phyloP scores from a whole-genome alignment of 164 flowering plant species.

The Sedum album region DNA sequence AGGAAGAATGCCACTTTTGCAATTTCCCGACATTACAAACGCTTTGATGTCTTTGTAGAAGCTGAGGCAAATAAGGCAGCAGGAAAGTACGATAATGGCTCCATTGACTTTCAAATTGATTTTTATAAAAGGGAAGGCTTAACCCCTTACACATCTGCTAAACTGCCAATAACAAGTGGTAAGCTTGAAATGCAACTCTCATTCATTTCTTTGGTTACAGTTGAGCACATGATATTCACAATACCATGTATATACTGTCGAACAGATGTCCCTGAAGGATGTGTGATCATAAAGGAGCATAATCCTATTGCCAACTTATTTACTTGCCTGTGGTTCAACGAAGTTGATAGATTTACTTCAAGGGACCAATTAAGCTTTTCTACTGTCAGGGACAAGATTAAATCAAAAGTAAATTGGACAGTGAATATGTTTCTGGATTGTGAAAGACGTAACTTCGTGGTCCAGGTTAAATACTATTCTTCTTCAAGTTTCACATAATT shows the following conservation, averaged over 20 bases:
- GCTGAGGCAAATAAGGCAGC: conserved; percentile 97
- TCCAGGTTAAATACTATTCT: conserved; percentile 51
- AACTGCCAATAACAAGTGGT: conserved; percentile 95
- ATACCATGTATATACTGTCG: conserved; percentile 11
- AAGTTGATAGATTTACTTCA: conserved; percentile 94
- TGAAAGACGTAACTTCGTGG: conserved; percentile 88
- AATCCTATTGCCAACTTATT: conserved; percentile 81
- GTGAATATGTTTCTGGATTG: conserved; percentile 85
- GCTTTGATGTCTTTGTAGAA: conserved; percentile 89
- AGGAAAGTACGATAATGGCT: conserved; percentile 73
- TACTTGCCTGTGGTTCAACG: conserved; percentile 94
- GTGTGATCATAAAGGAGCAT: conserved; percentile 80
- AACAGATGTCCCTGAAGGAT: conserved; percentile 98
- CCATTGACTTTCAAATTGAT: conserved; percentile 78
- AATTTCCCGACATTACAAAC: conserved; percentile 84
- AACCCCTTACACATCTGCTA: conserved; percentile 71
- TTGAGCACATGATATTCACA: neutral
- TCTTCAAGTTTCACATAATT: neutral
- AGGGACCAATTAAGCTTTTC: conserved; percentile 94
- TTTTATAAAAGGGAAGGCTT: conserved; percentile 82
- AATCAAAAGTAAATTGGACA: conserved; percentile 54
- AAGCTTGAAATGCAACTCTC: conserved; percentile 14
- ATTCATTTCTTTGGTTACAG: neutral
- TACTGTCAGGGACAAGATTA: conserved; percentile 75
- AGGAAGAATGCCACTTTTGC: conserved; percentile 76